A percentile compares a stretch with the other conserved stretches of the same genome.
Evolutionary conservation across 805 yeast genomes (phyloP).

Genomic region (Wickerhamiella spandovensis): DNA sequence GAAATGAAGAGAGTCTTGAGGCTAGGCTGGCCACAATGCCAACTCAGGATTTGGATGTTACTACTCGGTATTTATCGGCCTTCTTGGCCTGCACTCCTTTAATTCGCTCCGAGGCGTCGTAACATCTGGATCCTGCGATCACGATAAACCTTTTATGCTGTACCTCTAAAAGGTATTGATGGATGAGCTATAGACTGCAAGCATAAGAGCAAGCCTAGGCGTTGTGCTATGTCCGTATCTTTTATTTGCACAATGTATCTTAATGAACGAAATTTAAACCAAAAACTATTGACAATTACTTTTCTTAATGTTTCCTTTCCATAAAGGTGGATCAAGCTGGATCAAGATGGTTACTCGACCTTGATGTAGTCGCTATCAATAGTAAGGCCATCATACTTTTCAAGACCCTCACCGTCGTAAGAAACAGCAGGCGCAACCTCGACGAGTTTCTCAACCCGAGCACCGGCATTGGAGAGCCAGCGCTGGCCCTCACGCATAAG

Average conservation of each 20-base stretch:
- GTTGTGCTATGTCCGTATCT: not conserved
- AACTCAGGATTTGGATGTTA: not conserved
- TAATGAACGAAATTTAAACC: not conserved
- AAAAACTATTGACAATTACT: no score
- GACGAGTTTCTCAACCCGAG: constrained; percentile 34
- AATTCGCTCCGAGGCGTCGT: not conserved
- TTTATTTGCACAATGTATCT: not conserved
- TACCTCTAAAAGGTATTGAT: no score
- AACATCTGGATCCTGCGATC: not conserved
- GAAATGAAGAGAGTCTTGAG: not conserved
- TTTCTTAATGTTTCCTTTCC: not conserved
- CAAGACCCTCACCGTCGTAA: constrained; percentile 62
- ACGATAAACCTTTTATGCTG: no score
- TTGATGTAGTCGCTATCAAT: constrained; percentile 6
- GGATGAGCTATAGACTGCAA: no score
- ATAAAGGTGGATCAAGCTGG: no score
- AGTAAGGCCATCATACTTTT: constrained; percentile 36
- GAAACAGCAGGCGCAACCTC: constrained; percentile 71
- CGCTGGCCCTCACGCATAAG: constrained; percentile 52
- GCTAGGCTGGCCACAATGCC: not conserved
- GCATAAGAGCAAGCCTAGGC: not conserved
- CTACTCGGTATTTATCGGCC: not conserved
- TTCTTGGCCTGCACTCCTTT: not conserved
- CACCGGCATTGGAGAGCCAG: constrained; percentile 71
- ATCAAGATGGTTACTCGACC: not conserved